These are phyloP conservation scores for Trifolium dubium DNA, from an alignment of 306 rosid genomes.

Conservation along the genomic window DNA sequence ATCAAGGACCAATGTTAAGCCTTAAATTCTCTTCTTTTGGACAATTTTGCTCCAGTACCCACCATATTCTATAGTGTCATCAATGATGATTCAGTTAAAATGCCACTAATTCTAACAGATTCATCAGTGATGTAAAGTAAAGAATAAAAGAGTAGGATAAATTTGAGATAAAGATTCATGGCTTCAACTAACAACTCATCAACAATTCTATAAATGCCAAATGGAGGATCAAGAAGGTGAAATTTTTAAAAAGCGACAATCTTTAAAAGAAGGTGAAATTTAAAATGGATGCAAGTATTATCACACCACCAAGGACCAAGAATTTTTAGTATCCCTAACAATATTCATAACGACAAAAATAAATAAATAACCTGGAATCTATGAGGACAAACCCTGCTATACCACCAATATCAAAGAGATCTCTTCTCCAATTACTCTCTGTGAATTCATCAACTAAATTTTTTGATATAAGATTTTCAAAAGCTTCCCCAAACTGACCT, in stretches of 20 bases:
- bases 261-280: neutral
- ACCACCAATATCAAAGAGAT: neutral
- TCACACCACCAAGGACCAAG: neutral
- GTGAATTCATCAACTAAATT: neutral
- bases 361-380: conserved; percentile 21
- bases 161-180: no score
- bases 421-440: neutral
- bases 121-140: no score
- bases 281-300: neutral
- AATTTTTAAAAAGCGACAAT: neutral
- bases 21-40: no score
- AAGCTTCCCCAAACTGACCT: conserved; percentile 1
- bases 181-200: no score
- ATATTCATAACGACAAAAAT: neutral
- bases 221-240: no score
- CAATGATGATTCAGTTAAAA: no score
- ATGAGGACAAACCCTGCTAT: neutral
- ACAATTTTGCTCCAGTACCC: no score
- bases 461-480: neutral
- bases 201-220: no score
- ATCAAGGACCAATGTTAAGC: no score
- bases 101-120: no score
- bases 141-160: no score
- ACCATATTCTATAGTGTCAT: no score
- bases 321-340: neutral